These are phyloP conservation scores for Acidiella bohemica DNA, from an alignment of 495 filamentous ascomycete genomes.

Conservation along the genomic window DNA sequence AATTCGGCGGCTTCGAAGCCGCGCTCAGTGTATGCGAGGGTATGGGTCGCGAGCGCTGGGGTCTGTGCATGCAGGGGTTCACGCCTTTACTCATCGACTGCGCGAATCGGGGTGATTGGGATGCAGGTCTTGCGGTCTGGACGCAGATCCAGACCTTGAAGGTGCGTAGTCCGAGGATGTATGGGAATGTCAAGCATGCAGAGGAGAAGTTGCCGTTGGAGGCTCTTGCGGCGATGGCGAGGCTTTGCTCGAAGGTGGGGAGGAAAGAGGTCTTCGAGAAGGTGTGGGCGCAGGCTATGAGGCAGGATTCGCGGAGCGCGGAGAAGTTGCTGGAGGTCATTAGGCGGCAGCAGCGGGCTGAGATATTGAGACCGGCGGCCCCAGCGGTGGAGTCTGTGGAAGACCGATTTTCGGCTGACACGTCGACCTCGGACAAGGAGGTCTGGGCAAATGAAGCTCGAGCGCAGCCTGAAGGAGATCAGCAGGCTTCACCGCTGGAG, in stretches of 20 bases:
- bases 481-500: too few relatives aligned
- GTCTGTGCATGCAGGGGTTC: slow-evolving; percentile 20
- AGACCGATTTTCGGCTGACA: too few relatives aligned
- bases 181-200: not conserved
- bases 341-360: slow-evolving; percentile 1
- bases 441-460: too few relatives aligned
- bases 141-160: slow-evolving; percentile 16
- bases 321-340: slow-evolving; percentile 1
- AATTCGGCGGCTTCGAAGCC: slow-evolving; percentile 24
- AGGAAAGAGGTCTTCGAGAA: slow-evolving; percentile 4
- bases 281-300: slow-evolving; percentile 9
- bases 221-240: slow-evolving; percentile 14
- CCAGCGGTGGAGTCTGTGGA: too few relatives aligned
- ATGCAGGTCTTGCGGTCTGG: slow-evolving; percentile 21
- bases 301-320: not conserved
- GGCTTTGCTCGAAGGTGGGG: slow-evolving; percentile 3
- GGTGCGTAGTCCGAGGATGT: not conserved
- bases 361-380: too few relatives aligned
- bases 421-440: too few relatives aligned
- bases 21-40: slow-evolving; percentile 20
- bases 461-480: too few relatives aligned
- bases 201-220: slow-evolving; percentile 2
- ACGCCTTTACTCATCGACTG: slow-evolving; percentile 23
- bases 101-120: slow-evolving; percentile 19
- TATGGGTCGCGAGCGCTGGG: slow-evolving; percentile 30